These are phyloP conservation scores for Tausonia pullulans DNA, from an alignment of 1,284 basidiomycete genomes.

Conservation along the genomic window DNA sequence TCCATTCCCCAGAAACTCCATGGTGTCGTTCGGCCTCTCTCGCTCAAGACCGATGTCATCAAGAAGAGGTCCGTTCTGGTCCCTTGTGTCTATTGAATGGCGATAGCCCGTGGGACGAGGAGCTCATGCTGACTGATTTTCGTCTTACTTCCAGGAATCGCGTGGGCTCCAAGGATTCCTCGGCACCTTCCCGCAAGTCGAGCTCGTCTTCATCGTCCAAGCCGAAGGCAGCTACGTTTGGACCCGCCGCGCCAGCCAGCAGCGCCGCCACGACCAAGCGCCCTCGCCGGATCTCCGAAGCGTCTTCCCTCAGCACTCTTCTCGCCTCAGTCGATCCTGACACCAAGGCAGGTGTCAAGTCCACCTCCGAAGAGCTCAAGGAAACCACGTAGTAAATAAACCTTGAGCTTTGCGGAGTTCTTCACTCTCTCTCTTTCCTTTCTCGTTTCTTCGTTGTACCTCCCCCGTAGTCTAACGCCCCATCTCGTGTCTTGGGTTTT, in stretches of 20 bases:
- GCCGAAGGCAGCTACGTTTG: not conserved
- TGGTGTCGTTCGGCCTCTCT: constrained; percentile 83
- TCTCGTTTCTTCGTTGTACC: too few species aligned
- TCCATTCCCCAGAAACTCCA: constrained; percentile 63
- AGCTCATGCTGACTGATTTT: not conserved
- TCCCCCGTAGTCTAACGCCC: too few species aligned
- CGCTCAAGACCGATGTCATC: constrained; percentile 92
- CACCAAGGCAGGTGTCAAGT: too few species aligned
- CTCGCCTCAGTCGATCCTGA: too few species aligned
- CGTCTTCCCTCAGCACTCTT: not conserved
- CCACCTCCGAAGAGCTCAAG: too few species aligned
- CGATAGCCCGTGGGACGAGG: too few species aligned
- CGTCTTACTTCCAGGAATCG: not conserved
- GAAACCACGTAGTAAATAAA: too few species aligned
- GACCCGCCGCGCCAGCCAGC: not conserved
- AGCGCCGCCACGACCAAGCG: not conserved
- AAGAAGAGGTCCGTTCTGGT: constrained; percentile 72
- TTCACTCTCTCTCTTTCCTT: too few species aligned
- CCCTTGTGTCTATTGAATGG: not conserved
- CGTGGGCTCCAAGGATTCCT: not conserved
- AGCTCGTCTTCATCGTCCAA: not conserved
- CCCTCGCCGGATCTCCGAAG: constrained; percentile 1
- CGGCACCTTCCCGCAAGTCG: not conserved
- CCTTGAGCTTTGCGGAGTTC: too few species aligned
- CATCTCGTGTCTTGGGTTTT: too few species aligned